Percentiles rank a stretch among this genome's conserved stretches.
Conservation (phyloP, 352 stramenopile species). For the Aphanomyces cochlioides region DNA sequence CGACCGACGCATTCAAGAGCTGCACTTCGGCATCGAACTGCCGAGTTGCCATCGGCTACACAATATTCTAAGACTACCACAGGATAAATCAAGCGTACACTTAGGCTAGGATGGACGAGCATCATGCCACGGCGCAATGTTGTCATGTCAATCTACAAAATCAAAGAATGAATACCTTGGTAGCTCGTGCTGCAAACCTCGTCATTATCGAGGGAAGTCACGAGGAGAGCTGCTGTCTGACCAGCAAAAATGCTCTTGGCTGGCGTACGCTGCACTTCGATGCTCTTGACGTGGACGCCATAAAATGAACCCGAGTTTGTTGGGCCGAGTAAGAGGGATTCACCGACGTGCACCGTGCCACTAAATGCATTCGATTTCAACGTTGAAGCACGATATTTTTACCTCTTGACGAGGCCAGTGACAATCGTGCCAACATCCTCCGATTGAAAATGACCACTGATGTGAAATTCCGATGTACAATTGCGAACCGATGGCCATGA, state of each 20-base stretch:
- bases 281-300: conserved; percentile 62
- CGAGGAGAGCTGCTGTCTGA: conserved; percentile 63
- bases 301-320: conserved; percentile 55
- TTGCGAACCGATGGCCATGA: conserved; percentile 37
- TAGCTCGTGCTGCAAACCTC: conserved; percentile 16
- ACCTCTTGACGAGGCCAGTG: conserved; percentile 61
- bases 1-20: conserved; percentile 51
- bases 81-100: conserved; percentile 18
- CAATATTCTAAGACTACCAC: neutral
- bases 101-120: conserved; percentile 63
- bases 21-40: conserved; percentile 79
- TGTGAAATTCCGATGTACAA: conserved; percentile 64
- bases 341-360: conserved; percentile 57
- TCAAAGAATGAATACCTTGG: neutral
- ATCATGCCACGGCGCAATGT: conserved; percentile 64
- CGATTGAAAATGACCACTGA: conserved; percentile 73
- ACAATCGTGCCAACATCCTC: conserved; percentile 67
- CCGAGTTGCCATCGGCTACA: conserved; percentile 48
- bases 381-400: neutral
- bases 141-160: conserved; percentile 28
- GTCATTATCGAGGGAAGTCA: conserved; percentile 39
- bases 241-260: conserved; percentile 53
- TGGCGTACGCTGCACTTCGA: conserved; percentile 74
- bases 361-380: conserved; percentile 27
- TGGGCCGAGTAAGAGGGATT: conserved; percentile 66